Evolutionary conservation across 2,329 filamentous ascomycete species (phyloP).

Genomic region (Fusarium cyanostomum): DNA sequence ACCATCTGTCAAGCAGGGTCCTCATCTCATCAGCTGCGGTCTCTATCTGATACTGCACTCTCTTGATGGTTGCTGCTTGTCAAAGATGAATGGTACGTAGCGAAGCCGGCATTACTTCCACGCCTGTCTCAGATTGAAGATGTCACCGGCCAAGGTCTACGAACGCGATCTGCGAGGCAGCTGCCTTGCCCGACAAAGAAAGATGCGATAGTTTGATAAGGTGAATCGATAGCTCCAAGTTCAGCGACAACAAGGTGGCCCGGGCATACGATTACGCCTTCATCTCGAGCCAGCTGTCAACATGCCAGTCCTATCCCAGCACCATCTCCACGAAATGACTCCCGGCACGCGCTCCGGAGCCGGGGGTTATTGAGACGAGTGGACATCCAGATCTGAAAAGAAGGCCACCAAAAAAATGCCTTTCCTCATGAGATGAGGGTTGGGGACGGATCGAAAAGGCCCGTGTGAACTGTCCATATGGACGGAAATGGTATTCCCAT

Average conservation of each 20-base stretch:
- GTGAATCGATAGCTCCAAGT: constrained; percentile 26
- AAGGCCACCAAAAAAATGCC: constrained; percentile 11
- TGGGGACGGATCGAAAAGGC: constrained; percentile 16
- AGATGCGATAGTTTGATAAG: constrained; percentile 19
- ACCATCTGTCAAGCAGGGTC: constrained; percentile 38
- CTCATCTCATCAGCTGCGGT: constrained; percentile 33
- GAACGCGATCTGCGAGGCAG: constrained; percentile 23
- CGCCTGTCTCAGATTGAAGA: constrained; percentile 19
- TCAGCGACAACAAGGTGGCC: constrained; percentile 20
- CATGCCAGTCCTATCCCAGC: constrained; percentile 19
- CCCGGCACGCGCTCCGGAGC: constrained; percentile 28
- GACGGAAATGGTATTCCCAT: constrained; percentile 11
- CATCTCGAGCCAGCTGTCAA: constrained; percentile 12
- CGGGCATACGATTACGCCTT: constrained; percentile 30
- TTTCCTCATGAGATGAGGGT: constrained; percentile 6
- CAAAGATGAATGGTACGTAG: constrained; percentile 8
- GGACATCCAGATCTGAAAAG: constrained; percentile 26
- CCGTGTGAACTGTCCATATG: constrained; percentile 15
- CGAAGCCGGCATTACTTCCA: constrained; percentile 10
- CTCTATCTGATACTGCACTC: constrained; percentile 12
- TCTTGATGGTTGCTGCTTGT: constrained; percentile 11
- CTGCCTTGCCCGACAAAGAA: constrained; percentile 6
- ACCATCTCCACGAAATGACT: constrained; percentile 26
- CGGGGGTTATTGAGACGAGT: constrained; percentile 17
- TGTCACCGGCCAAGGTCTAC: constrained; percentile 11